These are phyloP conservation scores for Trichoderma cornu-damae DNA, from an alignment of 2,329 filamentous ascomycete genomes.

Conservation along the genomic window DNA sequence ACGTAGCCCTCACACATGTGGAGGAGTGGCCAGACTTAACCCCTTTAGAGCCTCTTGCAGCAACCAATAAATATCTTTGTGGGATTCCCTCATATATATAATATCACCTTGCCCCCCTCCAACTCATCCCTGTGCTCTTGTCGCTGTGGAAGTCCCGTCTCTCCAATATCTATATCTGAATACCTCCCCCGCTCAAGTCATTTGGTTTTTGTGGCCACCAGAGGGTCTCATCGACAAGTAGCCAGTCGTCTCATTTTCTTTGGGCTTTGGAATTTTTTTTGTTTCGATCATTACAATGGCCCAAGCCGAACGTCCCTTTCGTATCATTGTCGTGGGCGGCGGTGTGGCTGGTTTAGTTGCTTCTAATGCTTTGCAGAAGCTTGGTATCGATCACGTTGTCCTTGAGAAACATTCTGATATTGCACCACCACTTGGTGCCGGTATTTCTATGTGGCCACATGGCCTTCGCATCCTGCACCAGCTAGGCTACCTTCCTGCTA, in stretches of 20 bases:
- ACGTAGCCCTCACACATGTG: neutral
- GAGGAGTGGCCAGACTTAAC: neutral
- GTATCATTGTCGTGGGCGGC: conserved; percentile 27
- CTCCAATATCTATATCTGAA: no score
- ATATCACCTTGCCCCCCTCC: no score
- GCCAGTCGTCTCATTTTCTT: no score
- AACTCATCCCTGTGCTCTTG: no score
- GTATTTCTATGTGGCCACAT: conserved; percentile 27
- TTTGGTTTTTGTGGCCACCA: no score
- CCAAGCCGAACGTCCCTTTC: neutral
- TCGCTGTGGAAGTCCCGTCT: no score
- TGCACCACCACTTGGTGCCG: conserved; percentile 22
- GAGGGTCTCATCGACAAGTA: no score
- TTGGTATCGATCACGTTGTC: conserved; percentile 28
- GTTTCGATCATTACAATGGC: neutral
- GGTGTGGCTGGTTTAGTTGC: conserved; percentile 33
- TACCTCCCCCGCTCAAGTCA: no score
- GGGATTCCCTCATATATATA: neutral
- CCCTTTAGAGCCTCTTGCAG: neutral
- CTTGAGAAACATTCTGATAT: conserved; percentile 24
- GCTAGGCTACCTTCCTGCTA: conserved; percentile 22
- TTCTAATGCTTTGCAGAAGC: conserved; percentile 27
- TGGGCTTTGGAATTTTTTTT: no score
- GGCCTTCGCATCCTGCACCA: conserved; percentile 28
- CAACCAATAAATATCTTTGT: neutral